Evolutionary conservation across 2,329 filamentous ascomycete genomes (phyloP).

Genomic region (Pyrenophora seminiperda): DNA sequence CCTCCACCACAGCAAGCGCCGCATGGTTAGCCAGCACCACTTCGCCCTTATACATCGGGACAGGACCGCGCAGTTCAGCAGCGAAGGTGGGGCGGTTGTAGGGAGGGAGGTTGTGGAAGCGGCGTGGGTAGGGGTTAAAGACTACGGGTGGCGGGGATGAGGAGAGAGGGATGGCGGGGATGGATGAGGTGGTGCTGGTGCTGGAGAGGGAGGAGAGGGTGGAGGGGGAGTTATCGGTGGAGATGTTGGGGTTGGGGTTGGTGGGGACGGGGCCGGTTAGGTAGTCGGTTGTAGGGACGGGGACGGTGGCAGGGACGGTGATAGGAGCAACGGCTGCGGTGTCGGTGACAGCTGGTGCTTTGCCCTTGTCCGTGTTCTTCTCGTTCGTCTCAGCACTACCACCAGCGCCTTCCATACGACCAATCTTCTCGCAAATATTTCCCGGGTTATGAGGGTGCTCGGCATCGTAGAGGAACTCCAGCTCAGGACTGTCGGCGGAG

Average conservation of each 20-base stretch:
- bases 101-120: no score
- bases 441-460: conserved; percentile 23
- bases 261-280: no score
- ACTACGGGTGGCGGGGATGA: no score
- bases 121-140: no score
- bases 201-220: conserved; percentile 1
- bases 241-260: not conserved
- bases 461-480: conserved; percentile 28
- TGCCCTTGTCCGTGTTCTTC: not conserved
- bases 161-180: no score
- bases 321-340: not conserved
- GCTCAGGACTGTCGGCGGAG: conserved; percentile 19
- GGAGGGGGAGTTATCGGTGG: not conserved
- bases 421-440: conserved; percentile 17
- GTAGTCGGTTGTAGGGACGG: no score
- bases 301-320: no score
- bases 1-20: no score
- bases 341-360: not conserved
- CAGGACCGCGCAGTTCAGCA: conserved; percentile 11
- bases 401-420: not conserved
- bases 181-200: no score
- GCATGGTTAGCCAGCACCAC: conserved; percentile 16
- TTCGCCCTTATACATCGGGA: conserved; percentile 14
- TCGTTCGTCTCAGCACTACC: not conserved
- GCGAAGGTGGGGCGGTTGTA: conserved; percentile 14